These are phyloP conservation scores for Leucocoprinus leucothites DNA, from an alignment of 768 basidiomycete species.

Conservation along the genomic window DNA sequence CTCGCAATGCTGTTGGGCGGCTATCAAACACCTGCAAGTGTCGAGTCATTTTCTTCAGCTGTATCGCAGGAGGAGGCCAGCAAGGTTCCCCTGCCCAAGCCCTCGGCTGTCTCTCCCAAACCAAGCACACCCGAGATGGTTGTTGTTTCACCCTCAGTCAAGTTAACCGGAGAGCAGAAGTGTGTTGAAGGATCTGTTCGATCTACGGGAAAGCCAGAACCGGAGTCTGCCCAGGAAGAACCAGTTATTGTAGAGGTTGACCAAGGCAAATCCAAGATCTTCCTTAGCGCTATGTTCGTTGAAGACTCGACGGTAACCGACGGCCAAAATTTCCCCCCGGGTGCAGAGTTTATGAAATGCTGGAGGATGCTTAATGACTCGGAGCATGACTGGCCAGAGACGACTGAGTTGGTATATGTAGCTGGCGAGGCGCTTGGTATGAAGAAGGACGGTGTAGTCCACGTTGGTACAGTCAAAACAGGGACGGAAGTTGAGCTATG, in stretches of 20 bases:
- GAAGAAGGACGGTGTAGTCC: slow-evolving; percentile 29
- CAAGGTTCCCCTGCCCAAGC: not conserved
- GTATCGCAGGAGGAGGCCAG: not conserved
- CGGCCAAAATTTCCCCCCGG: slow-evolving; percentile 76
- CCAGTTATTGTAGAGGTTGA: too few species aligned
- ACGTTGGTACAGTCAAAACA: slow-evolving; percentile 53
- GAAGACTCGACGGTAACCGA: slow-evolving; percentile 70
- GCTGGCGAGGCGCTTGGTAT: slow-evolving; percentile 62
- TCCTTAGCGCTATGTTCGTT: slow-evolving; percentile 54
- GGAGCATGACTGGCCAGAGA: slow-evolving; percentile 58
- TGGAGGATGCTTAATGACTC: slow-evolving; percentile 78
- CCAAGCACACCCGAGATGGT: not conserved
- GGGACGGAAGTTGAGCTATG: slow-evolving; percentile 63
- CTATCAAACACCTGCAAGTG: not conserved
- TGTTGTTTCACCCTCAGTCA: too few species aligned
- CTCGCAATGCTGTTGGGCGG: slow-evolving; percentile 5
- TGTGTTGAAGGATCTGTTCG: too few species aligned
- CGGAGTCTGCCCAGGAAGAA: too few species aligned
- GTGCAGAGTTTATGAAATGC: slow-evolving; percentile 82
- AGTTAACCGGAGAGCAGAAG: too few species aligned
- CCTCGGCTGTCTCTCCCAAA: not conserved
- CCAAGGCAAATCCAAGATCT: too few species aligned
- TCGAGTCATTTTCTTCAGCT: not conserved
- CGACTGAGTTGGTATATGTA: slow-evolving; percentile 66
- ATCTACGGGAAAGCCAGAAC: too few species aligned